Conservation (phyloP, 345 rosid species). For the Linum usitatissimum region DNA sequence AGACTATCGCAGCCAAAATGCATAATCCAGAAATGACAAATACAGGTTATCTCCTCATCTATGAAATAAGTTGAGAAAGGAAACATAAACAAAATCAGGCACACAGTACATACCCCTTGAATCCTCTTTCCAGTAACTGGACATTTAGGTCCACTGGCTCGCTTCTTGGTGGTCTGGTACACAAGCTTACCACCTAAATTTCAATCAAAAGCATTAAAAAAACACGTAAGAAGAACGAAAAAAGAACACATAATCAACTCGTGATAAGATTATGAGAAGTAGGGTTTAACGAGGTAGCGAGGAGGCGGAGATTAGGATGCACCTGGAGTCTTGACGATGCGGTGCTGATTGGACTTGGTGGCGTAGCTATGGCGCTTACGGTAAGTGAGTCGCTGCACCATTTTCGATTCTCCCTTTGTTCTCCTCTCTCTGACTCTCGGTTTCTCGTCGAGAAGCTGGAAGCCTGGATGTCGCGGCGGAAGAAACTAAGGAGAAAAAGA, state of each 20-base stretch:
- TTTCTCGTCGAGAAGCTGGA: not conserved
- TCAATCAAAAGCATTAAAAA: not conserved
- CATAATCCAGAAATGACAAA: not conserved
- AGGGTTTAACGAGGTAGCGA: not conserved
- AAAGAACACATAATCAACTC: too few relatives aligned
- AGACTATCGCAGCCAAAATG: not conserved
- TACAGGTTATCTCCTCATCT: not conserved
- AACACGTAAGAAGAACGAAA: too few relatives aligned
- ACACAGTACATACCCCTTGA: slow-evolving; percentile 3
- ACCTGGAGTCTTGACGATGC: slow-evolving; percentile 8
- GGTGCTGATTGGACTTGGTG: slow-evolving; percentile 11
- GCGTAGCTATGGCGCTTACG: slow-evolving; percentile 9
- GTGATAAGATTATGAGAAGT: not conserved
- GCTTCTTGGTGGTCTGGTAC: slow-evolving; percentile 11
- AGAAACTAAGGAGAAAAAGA: not conserved
- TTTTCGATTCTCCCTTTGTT: not conserved
- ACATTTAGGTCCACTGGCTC: slow-evolving; percentile 9
- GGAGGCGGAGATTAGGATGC: not conserved
- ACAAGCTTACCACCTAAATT: slow-evolving; percentile 8
- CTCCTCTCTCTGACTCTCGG: not conserved
- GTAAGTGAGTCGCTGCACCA: slow-evolving; percentile 12
- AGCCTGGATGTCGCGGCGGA: not conserved
- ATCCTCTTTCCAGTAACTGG: slow-evolving; percentile 11
- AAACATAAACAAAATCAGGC: not conserved
- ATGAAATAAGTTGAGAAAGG: not conserved